Evolutionary conservation across 2,329 filamentous ascomycete species (phyloP), one percentile per base, ranked within the genome.

Genomic region (Sordariomycetes sp.): DNA sequence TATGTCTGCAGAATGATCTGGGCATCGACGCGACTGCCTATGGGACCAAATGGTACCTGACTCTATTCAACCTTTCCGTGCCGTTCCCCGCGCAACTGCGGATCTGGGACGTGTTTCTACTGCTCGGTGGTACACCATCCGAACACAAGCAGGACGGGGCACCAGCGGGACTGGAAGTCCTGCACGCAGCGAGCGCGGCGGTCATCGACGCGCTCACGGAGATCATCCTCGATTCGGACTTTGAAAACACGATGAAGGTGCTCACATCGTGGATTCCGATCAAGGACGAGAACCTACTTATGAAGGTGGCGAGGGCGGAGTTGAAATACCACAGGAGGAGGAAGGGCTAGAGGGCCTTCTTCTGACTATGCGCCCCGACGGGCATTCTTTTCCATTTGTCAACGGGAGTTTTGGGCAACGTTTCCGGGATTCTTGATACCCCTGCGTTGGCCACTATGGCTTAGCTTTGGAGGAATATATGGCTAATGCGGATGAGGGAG

Each of bases 221-320:
- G 61, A 90, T 96, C 56, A 78, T 99, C 35, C 77, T 97, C 6
- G 91, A 95, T 66, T 90, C 89, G 20, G 94, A 99, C 69, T 99
- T 97, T 71, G 94, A 99, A 70, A 96, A 95, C 67, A 89, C 89
- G 53, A 99, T 99, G 94, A 97, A 97, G 75, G 88, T 92, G 8
- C 77, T 99, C 62, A 97, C 94, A 34, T 91, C 88, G 59, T 96
- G 90, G 85, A 87, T 97, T 52, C 91, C 93, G 22, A 87, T 99
- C 69, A 90, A 90, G 72, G 93, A 99, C 66, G 90, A 96, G 68
- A 91, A 97, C 69, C 73, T 96, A 59, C 79, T 99, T 66, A 96
- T 99, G 90, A 87, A 86, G 65, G 90, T 97, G 60, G 86, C 90
- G 28, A 87, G 87, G 67, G 85, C 89, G 16, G 93, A 97, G 74